Conservation (phyloP, 208 protist genomes). For the Trypanosoma rangeli region DNA sequence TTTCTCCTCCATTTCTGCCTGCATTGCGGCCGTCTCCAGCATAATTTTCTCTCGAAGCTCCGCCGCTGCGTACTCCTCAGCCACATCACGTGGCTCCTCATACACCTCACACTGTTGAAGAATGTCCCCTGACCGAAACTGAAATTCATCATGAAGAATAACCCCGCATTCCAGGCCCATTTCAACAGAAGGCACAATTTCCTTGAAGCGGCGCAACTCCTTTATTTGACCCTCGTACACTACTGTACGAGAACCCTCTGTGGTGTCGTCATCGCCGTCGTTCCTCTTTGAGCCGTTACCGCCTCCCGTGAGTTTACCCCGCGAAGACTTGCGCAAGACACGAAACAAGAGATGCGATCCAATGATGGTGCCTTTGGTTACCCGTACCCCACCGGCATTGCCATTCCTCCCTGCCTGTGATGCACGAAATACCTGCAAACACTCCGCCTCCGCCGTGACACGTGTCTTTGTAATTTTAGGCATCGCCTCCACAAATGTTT, state of each 20-base stretch:
- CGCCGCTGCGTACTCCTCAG: conserved; percentile 73
- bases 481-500: conserved; percentile 63
- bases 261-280: conserved; percentile 6
- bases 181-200: conserved; percentile 84
- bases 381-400: conserved; percentile 84
- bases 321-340: conserved; percentile 54
- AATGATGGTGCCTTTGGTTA: conserved; percentile 76
- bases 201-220: conserved; percentile 88
- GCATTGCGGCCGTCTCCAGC: conserved; percentile 50
- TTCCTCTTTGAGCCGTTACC: not conserved
- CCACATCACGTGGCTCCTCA: conserved; percentile 79
- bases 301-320: conserved; percentile 17
- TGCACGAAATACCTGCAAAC: conserved; percentile 77
- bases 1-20: conserved; percentile 32
- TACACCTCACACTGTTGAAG: conserved; percentile 78
- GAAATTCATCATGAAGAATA: conserved; percentile 87
- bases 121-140: conserved; percentile 73
- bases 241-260: conserved; percentile 40
- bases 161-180: conserved; percentile 87
- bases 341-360: conserved; percentile 62
- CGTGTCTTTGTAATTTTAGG: conserved; percentile 70
- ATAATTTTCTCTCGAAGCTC: conserved; percentile 64
- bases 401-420: conserved; percentile 81
- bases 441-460: conserved; percentile 72
- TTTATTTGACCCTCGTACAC: conserved; percentile 88